Evolutionary conservation across 805 yeast species (phyloP).

Genomic region (Candida hispaniensis): DNA sequence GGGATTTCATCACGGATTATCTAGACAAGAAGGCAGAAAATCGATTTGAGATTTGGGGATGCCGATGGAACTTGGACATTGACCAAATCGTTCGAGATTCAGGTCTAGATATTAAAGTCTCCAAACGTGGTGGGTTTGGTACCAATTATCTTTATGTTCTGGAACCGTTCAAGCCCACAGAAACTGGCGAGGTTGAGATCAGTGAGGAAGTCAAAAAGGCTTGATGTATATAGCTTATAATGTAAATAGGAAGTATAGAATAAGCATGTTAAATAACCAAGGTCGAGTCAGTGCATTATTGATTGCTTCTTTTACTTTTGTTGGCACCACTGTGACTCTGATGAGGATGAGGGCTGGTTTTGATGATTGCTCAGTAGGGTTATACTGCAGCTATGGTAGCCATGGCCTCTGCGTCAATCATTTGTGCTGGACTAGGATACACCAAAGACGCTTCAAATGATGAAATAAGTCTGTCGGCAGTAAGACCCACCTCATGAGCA

Average conservation of each 20-base stretch:
- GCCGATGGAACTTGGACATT: constrained; percentile 94
- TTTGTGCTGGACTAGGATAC: constrained; percentile 55
- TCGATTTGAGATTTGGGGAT: constrained; percentile 88
- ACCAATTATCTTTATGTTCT: constrained; percentile 49
- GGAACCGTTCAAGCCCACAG: constrained; percentile 4
- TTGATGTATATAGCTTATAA: constrained; percentile 6
- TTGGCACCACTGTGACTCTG: too few relatives aligned
- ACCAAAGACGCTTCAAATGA: constrained; percentile 88
- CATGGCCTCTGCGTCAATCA: constrained; percentile 65
- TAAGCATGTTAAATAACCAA: too few relatives aligned
- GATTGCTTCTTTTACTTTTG: too few relatives aligned
- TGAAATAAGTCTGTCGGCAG: constrained; percentile 63
- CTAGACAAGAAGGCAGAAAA: constrained; percentile 74
- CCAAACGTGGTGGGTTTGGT: constrained; percentile 76
- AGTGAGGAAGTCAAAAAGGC: constrained; percentile 2
- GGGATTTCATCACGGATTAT: constrained; percentile 63
- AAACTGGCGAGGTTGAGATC: not conserved
- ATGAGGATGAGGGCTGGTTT: too few relatives aligned
- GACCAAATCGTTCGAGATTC: constrained; percentile 76
- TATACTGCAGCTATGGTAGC: constrained; percentile 57
- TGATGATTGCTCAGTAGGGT: too few relatives aligned
- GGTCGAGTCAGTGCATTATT: too few relatives aligned
- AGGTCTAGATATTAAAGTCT: constrained; percentile 72
- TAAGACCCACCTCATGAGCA: constrained; percentile 77
- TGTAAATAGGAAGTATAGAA: constrained; percentile 15